phyloP scores from a whole-genome alignment of 768 basidiomycete species.

The Boletus bicolor region DNA sequence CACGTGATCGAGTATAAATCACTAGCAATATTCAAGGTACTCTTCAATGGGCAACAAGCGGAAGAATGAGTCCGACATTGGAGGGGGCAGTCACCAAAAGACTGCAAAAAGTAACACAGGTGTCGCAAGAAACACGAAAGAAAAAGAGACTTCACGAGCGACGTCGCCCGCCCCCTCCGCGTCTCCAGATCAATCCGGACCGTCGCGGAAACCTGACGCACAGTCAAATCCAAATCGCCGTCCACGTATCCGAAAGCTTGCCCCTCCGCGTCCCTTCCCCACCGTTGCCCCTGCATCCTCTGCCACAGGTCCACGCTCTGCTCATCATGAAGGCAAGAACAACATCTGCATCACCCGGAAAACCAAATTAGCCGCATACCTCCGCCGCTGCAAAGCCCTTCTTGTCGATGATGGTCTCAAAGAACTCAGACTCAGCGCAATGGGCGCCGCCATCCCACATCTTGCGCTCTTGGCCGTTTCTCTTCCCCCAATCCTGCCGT shows the following conservation, averaged over 20 bases:
- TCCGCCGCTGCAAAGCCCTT: slow-evolving; percentile 72
- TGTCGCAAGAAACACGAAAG: slow-evolving; percentile 1
- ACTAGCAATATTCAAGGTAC: too few relatives aligned
- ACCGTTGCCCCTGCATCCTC: slow-evolving; percentile 71
- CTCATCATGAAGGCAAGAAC: slow-evolving; percentile 78
- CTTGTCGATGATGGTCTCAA: slow-evolving; percentile 78
- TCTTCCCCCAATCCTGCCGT: slow-evolving; percentile 71
- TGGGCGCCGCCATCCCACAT: slow-evolving; percentile 89
- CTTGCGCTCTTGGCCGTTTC: slow-evolving; percentile 67
- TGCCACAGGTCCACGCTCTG: slow-evolving; percentile 77
- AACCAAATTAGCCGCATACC: slow-evolving; percentile 66
- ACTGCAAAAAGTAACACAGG: slow-evolving; percentile 12
- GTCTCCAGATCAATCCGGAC: background rate
- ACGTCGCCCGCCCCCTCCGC: background rate
- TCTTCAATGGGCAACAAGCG: slow-evolving; percentile 21
- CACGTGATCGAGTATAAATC: slow-evolving; percentile 9
- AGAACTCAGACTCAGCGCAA: slow-evolving; percentile 69
- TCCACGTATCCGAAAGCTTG: slow-evolving; percentile 57
- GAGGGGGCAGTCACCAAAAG: slow-evolving; percentile 8
- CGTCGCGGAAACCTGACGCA: background rate
- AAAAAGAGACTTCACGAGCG: background rate
- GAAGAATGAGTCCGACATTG: slow-evolving; percentile 15
- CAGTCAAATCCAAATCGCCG: slow-evolving; percentile 17
- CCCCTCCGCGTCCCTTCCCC: slow-evolving; percentile 72
- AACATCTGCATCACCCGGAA: slow-evolving; percentile 77